Base-by-base conservation (phyloP, 176 grass and related monocot genomes). In the Miscanthus lutarioriparius region DNA sequence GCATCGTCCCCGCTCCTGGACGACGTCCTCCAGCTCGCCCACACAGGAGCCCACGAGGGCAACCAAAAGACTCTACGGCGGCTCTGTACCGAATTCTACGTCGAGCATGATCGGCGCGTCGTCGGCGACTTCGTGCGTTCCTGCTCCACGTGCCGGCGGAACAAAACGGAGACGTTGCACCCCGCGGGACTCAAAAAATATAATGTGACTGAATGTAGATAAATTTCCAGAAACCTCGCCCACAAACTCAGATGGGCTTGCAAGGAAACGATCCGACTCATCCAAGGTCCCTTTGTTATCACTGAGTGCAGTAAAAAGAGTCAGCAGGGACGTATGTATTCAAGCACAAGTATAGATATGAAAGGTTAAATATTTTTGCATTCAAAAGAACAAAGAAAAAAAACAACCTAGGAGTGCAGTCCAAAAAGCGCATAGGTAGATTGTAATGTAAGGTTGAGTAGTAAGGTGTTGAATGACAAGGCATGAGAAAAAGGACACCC, bases 391-490 rank as follows among this genome's bases (percentile, higher is more conserved):
- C 32, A n/a, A 26, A 85, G 14, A 82, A 59, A 39, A 35, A n/a
- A 61, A 89, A 81, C 41, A 33, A 89, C 95, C 95, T 95, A 68
- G 95, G 95, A 27, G 92, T 93, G 86, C 95, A 98, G 69, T 98
- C 95, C 54, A 95, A 87, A 93, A 98, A 93, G 17, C 63, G 92
- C 95, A 98, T 98, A 47, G 95, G 92, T 43, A 93, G 59, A 35
- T 90, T 82, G 69, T 91, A 86, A 77, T 98, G 95, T 83, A 95
- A 91, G 84, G 85, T 95, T 62, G 95, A 98, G 84, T 95, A 98
- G 87, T 98, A 95, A 78, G 95, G 95, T 79, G 92, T 98, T 7
- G 95, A 98, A 58, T 98, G 95, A 83, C 95, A 98, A 56, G 92
- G 91, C 92, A 98, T 95, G 80, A 93, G 95, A 84, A 98, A 98